A percentile compares a stretch with the other conserved stretches of the same genome.
Conservation (phyloP, 352 stramenopile genomes). For the Phytophthora syringae region DNA sequence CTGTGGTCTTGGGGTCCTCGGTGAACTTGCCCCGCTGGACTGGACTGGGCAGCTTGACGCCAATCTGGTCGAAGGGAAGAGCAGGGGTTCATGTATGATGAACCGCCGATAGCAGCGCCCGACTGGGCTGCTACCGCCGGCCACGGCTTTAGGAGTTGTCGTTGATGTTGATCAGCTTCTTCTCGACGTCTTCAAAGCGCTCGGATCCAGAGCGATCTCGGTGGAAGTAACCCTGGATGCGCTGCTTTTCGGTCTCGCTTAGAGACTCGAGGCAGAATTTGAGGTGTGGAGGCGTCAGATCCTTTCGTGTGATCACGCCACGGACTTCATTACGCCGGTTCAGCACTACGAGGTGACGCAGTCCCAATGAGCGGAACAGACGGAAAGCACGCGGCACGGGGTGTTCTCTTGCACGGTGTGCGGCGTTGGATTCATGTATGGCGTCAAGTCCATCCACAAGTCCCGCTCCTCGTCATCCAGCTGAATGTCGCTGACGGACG, state of each 20-base stretch:
- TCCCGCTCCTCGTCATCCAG: slow-evolving; percentile 91
- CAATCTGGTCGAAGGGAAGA: background rate
- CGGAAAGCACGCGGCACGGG: slow-evolving; percentile 96
- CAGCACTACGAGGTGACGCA: slow-evolving; percentile 95
- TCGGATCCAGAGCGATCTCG: slow-evolving; percentile 71
- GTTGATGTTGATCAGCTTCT: slow-evolving; percentile 80
- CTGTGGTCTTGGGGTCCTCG: slow-evolving; percentile 38
- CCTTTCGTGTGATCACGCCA: slow-evolving; percentile 88
- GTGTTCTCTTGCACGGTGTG: slow-evolving; percentile 96
- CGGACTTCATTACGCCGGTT: slow-evolving; percentile 92
- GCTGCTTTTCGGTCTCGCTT: slow-evolving; percentile 81
- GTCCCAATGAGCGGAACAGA: slow-evolving; percentile 96
- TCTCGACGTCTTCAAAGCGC: slow-evolving; percentile 85
- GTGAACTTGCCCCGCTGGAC: slow-evolving; percentile 10
- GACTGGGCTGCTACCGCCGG: slow-evolving; percentile 26
- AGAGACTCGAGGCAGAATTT: slow-evolving; percentile 81
- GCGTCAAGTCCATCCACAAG: slow-evolving; percentile 95
- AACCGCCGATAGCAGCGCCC: slow-evolving; percentile 29
- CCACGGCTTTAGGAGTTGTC: slow-evolving; percentile 79
- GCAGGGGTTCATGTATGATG: background rate
- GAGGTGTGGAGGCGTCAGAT: slow-evolving; percentile 84
- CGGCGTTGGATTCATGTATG: slow-evolving; percentile 97
- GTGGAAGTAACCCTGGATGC: slow-evolving; percentile 87
- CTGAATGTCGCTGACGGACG: slow-evolving; percentile 87
- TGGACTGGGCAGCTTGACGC: background rate